Percentiles rank a stretch among this genome's conserved stretches.
Conservation (phyloP, 2,329 filamentous ascomycete species). For the Paraphaeosphaeria sporulosa region DNA sequence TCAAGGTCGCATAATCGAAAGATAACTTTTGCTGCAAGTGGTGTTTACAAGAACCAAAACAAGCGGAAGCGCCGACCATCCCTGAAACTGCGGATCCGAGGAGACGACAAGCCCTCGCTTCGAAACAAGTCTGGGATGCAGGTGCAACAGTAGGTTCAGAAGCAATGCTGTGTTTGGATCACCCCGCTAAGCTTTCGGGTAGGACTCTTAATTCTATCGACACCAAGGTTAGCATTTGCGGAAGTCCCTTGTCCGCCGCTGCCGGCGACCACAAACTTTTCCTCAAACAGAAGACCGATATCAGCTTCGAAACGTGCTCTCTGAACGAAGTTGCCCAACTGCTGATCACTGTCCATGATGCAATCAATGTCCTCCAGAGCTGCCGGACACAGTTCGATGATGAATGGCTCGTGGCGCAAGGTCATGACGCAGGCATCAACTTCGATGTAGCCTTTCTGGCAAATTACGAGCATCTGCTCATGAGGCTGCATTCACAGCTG, state of each 20-base stretch:
- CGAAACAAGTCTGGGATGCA: constrained; percentile 42
- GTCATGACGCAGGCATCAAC: constrained; percentile 35
- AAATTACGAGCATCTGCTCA: constrained; percentile 54
- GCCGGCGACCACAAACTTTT: constrained; percentile 45
- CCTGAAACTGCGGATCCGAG: constrained; percentile 32
- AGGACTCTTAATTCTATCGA: constrained; percentile 43
- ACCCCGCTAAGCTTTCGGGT: constrained; percentile 37
- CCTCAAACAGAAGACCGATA: constrained; percentile 41
- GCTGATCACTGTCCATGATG: constrained; percentile 40
- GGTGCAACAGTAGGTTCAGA: constrained; percentile 47
- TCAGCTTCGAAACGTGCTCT: constrained; percentile 39
- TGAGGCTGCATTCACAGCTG: constrained; percentile 48
- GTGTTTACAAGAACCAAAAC: constrained; percentile 36
- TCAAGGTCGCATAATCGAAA: constrained; percentile 30
- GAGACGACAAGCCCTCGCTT: constrained; percentile 30
- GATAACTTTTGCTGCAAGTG: constrained; percentile 30
- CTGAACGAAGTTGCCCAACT: constrained; percentile 37
- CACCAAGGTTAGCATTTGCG: constrained; percentile 24
- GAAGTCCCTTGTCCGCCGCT: constrained; percentile 36
- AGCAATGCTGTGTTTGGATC: constrained; percentile 40
- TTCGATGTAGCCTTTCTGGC: constrained; percentile 50
- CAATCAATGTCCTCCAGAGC: constrained; percentile 39
- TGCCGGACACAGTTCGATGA: constrained; percentile 38
- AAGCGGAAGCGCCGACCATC: constrained; percentile 26
- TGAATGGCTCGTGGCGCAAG: constrained; percentile 41